Base-by-base conservation (phyloP, 306 rosid genomes). In the Rosa multiflora region DNA sequence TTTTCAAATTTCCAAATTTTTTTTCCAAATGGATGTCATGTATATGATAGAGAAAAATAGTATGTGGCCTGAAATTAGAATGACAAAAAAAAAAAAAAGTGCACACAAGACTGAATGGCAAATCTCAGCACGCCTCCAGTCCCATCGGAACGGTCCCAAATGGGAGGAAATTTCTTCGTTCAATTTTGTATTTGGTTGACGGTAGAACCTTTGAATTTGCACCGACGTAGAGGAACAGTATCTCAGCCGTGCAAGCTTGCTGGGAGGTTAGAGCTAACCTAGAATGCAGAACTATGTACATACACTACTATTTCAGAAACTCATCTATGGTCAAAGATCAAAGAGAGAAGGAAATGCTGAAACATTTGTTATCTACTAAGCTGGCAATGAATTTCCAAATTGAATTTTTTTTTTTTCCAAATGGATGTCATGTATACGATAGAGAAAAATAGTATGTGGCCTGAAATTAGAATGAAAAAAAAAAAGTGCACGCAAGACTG, bases 171-270 rank as follows among this genome's bases (percentile, higher is more conserved):
- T 8, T 17, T 21, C 51, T 40, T 56, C 5, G 51, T 21, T 76
- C 64, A 76, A 21, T 23, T 37, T 56, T 39, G 62, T 32, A 37
- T 21, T 72, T 26, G 20, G 39, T 47, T 29, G 69, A 48, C 70
- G 51, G 0, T 61, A 11, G 56, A 59, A 51, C 11, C 79, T 64
- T 51, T 3, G 18, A 48, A 62, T 71, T 18, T 42, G 48, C 72
- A 48, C 67, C 66, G 17, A 58, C 3, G 8, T 20, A 4, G 3
- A 4, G 51, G 32, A 58, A 68, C n/a, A 11, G 76, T 35, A n/a
- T 26, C 9, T 42, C 10, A 61, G 72, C 47, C 72, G 72, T 76
- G 61, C 79, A 62, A 44, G 79, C 11, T 44, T 44, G 73, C 10
- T 29, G 32, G 1, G 32, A 29, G 32, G 32, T 20, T 10, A 18